Conservation (phyloP, 2,329 filamentous ascomycete genomes). For the Gliomastix tumulicola region DNA sequence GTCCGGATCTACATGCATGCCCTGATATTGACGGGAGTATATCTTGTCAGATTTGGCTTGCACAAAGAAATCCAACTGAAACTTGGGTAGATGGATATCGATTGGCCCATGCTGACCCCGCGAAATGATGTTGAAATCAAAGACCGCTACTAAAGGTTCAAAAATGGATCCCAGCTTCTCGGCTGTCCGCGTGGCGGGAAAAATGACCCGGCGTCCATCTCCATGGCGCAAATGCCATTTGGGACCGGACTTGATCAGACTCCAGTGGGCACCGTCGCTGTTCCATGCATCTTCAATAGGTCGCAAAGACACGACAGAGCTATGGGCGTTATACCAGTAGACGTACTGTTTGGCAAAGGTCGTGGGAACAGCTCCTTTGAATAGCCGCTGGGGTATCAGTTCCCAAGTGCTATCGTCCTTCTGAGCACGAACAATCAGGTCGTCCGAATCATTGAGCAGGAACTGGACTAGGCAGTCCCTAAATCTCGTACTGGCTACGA, state of each 20-base stretch:
- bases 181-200: too few relatives aligned
- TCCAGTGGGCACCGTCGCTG: conserved; percentile 12
- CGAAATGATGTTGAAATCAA: too few relatives aligned
- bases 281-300: conserved; percentile 15
- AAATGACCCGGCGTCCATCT: too few relatives aligned
- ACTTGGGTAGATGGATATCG: conserved; percentile 18
- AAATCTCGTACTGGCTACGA: conserved; percentile 29
- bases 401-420: conserved; percentile 9
- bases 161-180: too few relatives aligned
- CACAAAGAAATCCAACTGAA: not conserved
- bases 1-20: conserved; percentile 37
- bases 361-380: conserved; percentile 20
- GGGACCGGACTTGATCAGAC: conserved; percentile 4
- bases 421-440: conserved; percentile 22
- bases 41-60: not conserved
- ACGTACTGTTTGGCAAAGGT: conserved; percentile 29
- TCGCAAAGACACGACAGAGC: conserved; percentile 21
- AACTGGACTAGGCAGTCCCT: conserved; percentile 16
- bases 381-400: conserved; percentile 21
- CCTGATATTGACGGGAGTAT: conserved; percentile 34
- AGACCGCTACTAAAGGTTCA: too few relatives aligned
- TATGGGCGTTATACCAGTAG: conserved; percentile 36
- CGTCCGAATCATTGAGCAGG: conserved; percentile 15
- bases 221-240: too few relatives aligned
- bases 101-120: too few relatives aligned